Conservation (phyloP, 2,329 filamentous ascomycete species). For the Harringtonia aguacate region DNA sequence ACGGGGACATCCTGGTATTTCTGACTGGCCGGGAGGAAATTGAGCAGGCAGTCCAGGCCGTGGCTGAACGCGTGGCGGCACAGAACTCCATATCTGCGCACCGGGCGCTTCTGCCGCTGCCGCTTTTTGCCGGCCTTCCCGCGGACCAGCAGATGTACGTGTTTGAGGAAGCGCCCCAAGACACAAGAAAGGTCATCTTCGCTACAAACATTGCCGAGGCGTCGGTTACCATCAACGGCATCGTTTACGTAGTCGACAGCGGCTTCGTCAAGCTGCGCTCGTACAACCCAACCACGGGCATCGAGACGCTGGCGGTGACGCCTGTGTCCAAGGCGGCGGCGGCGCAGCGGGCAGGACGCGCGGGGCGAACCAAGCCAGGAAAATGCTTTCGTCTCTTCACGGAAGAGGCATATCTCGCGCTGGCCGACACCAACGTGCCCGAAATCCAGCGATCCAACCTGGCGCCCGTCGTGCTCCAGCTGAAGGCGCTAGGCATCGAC, state of each 20-base stretch:
- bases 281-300: constrained; percentile 74
- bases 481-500: constrained; percentile 91
- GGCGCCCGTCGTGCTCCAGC: constrained; percentile 75
- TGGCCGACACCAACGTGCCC: constrained; percentile 67
- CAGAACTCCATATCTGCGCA: constrained; percentile 40
- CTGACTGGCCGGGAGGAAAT: constrained; percentile 91
- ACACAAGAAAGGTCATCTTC: constrained; percentile 83
- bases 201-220: constrained; percentile 96
- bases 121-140: constrained; percentile 79
- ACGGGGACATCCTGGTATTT: constrained; percentile 85
- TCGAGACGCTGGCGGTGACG: constrained; percentile 75
- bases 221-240: constrained; percentile 86
- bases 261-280: constrained; percentile 86
- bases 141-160: constrained; percentile 93
- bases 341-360: constrained; percentile 81
- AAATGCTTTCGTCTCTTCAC: constrained; percentile 95
- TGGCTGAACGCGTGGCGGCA: constrained; percentile 58
- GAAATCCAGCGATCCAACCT: constrained; percentile 91
- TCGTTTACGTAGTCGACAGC: constrained; percentile 81
- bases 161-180: constrained; percentile 72
- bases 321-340: constrained; percentile 85
- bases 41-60: constrained; percentile 66
- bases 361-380: constrained; percentile 77
- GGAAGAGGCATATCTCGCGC: constrained; percentile 53
- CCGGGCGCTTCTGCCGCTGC: constrained; percentile 53